Conservation (phyloP, 2,329 filamentous ascomycete species). For the Pestalotiopsis sp. region DNA sequence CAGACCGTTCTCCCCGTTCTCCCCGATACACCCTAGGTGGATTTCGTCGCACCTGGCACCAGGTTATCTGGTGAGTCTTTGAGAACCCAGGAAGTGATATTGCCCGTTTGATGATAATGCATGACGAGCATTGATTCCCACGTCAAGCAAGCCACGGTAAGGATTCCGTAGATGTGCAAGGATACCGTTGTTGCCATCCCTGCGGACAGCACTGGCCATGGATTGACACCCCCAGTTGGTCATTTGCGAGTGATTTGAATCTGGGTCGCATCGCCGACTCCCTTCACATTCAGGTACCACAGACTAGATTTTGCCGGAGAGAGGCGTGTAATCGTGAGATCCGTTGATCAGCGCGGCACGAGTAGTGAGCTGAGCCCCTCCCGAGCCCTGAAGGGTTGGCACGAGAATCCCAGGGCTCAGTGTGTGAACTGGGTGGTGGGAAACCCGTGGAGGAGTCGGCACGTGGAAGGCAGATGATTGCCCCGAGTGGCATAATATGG, state of each 20-base stretch:
- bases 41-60: neutral
- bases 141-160: neutral
- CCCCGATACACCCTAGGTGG: neutral
- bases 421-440: neutral
- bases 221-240: neutral
- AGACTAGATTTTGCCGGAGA: no score
- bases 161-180: conserved; percentile 5
- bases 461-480: neutral
- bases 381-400: no score
- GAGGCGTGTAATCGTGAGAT: no score
- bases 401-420: neutral
- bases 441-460: no score
- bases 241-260: neutral
- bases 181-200: neutral
- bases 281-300: no score
- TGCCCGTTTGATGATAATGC: neutral
- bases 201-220: neutral
- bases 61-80: neutral
- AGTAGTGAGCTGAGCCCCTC: no score
- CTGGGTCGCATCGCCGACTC: no score
- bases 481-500: neutral
- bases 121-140: neutral
- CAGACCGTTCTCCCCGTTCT: neutral
- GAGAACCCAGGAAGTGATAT: neutral
- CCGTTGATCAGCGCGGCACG: no score